Evolutionary conservation across 192 early-diverging fungal genomes (phyloP).

Genomic region (Linnemannia hyalina): DNA sequence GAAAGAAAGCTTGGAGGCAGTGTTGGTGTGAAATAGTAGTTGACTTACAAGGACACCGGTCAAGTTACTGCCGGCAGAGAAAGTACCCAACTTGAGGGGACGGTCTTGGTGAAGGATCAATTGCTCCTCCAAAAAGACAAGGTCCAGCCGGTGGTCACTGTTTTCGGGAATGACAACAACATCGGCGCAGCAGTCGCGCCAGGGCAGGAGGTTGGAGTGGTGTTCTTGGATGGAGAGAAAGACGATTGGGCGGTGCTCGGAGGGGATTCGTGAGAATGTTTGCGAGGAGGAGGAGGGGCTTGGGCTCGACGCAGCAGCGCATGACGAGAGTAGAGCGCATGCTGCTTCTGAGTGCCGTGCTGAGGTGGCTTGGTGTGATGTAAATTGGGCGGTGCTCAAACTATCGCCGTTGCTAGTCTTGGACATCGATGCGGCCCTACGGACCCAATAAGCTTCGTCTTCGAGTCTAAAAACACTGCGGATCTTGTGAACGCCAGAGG

Average conservation of each 20-base stretch:
- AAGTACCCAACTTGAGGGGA: conserved; percentile 49
- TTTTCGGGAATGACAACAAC: conserved; percentile 51
- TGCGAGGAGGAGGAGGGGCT: not conserved
- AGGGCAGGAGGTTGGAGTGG: conserved; percentile 61
- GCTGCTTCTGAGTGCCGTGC: not conserved
- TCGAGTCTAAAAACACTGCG: conserved; percentile 42
- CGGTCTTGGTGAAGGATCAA: conserved; percentile 28
- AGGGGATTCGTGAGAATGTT: not conserved
- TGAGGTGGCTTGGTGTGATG: not conserved
- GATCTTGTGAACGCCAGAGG: conserved; percentile 35
- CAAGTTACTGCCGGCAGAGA: conserved; percentile 61
- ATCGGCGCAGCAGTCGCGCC: conserved; percentile 57
- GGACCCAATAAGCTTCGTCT: conserved; percentile 41
- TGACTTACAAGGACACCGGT: conserved; percentile 51
- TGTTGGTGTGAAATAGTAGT: no score
- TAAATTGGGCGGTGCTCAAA: conserved; percentile 6
- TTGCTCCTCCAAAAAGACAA: conserved; percentile 40
- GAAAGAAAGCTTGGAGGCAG: not conserved
- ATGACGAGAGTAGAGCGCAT: not conserved
- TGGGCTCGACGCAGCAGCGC: not conserved
- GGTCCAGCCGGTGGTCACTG: conserved; percentile 25
- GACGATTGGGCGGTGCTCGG: conserved; percentile 41
- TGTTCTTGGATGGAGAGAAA: conserved; percentile 63
- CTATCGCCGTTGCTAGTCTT: not conserved
- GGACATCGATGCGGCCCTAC: conserved; percentile 4